Base-by-base conservation (phyloP, 192 early-diverging fungal species). In the Cladochytrium replicatum region DNA sequence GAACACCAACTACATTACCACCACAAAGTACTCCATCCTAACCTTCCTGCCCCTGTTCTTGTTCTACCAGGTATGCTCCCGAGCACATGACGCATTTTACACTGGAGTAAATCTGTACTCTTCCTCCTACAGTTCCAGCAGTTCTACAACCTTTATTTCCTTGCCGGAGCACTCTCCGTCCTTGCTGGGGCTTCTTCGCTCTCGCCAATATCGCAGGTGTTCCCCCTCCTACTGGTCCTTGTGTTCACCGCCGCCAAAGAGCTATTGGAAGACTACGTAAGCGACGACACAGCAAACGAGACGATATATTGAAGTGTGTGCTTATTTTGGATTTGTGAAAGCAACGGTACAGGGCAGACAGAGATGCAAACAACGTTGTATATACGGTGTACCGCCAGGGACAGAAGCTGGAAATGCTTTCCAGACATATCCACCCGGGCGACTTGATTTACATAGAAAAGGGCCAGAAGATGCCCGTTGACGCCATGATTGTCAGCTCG, bases 31-130 rank as follows among this genome's bases (percentile, higher is more conserved):
- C 69, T 90, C 90, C 6, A 61, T 87, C 8, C 50, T 88, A 17
- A 82, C 87, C 0, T 99, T 96, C 62, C 63, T 99, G 26, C 95
- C 95, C 7, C 83, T 87, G 60, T 93, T 89, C 49, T 62, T 99
- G 37, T 84, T 85, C 64, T 84, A 89, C 65, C 92, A 98, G 75
- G 93, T 97, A 60, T 77, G 84, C 13, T 74, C 75, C 22, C 30
- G 23, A 39, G 37, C 21, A 3, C 32, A 23, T 34, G 48, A 22
- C 11, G 25, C 11, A 0, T n/a, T n/a, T n/a, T 69, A 69, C 31
- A 69, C 67, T 8, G 48, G 17, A 4, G 1, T 52, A 6, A 7
- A 54, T 11, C 25, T 24, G 24, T 30, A 41, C 31, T 40, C 4
- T 9, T 23, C n/a, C 15, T 23, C 19, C 58, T 61, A 42, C 63